Evolutionary conservation across 1,284 basidiomycete genomes (phyloP), one percentile per base, ranked within the genome.

Genomic region (Cryptococcus sp.): DNA sequence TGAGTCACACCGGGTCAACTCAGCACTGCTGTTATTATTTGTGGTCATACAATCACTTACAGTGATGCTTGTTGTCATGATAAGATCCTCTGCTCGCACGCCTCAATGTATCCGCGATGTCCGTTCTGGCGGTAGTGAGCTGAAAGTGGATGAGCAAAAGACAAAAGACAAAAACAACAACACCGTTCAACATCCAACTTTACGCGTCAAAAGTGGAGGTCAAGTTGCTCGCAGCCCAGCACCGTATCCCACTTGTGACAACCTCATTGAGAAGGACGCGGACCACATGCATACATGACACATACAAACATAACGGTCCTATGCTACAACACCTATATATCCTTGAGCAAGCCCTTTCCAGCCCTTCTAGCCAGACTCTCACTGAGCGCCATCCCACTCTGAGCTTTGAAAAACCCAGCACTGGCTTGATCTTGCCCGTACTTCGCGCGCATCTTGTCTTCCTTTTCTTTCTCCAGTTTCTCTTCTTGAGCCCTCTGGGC

Each of bases 401-500:
- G 74, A 55, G 75, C 67, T 53, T 73, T 71, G 64, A 75, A 74
- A 64, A 78, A 78, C 17, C 66, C 64, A 19, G 73, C 76, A 20
- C 67, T 71, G 15, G 71, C 74, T 60, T 74, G 73, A 42, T 74
- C 74, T 59, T 74, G 67, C 17, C 75, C 74, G 58, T 71, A 74
- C 47, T 67, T 67, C 19, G 62, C 57, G 10, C 77, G 61, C 60
- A 73, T 70, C 46, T 57, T 62, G 42, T 71, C 66, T 39, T 78
- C 73, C 22, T 49, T 59, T 56, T 71, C 74, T 15, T 61, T 47
- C 54, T 74, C 67, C 40, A 20, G 50, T 27, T 61, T 57, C 42
- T 77, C 74, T 60, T 75, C 66, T 39, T 70, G 67, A 5, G 66
- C 71, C 7, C 76, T 64, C 22, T 61, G 57, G 7, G 73, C 71